These are phyloP conservation scores for Trametes cingulata DNA, from an alignment of 768 basidiomycete species.

Conservation along the genomic window DNA sequence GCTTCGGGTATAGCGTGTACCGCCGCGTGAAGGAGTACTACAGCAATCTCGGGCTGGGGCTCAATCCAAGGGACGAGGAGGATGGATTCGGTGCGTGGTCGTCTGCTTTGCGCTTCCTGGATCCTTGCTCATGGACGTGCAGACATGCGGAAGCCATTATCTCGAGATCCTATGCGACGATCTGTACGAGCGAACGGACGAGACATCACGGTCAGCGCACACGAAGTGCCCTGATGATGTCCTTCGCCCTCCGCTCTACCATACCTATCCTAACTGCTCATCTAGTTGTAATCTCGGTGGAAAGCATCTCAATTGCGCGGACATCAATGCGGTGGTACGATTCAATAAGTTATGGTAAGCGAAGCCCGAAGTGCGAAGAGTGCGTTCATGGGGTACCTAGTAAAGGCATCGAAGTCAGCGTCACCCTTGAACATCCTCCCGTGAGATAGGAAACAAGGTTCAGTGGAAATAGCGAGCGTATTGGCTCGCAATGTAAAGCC, in stretches of 20 bases:
- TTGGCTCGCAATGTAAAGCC: constrained; percentile 37
- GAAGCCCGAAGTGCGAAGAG: background rate
- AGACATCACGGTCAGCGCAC: constrained; percentile 66
- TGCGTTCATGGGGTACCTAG: background rate
- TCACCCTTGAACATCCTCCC: background rate
- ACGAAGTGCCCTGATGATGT: constrained; percentile 50
- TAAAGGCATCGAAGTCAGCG: background rate
- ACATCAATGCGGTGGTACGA: too few species aligned
- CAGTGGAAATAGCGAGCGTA: constrained; percentile 5
- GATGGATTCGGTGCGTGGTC: constrained; percentile 78
- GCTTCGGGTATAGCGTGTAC: constrained; percentile 91
- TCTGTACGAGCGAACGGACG: constrained; percentile 73
- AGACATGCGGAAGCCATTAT: constrained; percentile 77
- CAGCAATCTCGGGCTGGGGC: constrained; percentile 71
- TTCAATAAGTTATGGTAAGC: background rate
- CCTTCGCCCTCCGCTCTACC: background rate
- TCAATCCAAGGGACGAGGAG: constrained; percentile 79
- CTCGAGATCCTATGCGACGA: constrained; percentile 57
- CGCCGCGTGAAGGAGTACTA: constrained; percentile 90
- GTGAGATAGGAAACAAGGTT: background rate
- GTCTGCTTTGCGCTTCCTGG: background rate
- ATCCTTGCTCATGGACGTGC: background rate
- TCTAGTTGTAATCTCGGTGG: background rate
- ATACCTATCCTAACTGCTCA: background rate
- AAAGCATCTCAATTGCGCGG: too few species aligned